phyloP scores from a whole-genome alignment of 2,329 filamentous ascomycete species.

The Septoria linicola region DNA sequence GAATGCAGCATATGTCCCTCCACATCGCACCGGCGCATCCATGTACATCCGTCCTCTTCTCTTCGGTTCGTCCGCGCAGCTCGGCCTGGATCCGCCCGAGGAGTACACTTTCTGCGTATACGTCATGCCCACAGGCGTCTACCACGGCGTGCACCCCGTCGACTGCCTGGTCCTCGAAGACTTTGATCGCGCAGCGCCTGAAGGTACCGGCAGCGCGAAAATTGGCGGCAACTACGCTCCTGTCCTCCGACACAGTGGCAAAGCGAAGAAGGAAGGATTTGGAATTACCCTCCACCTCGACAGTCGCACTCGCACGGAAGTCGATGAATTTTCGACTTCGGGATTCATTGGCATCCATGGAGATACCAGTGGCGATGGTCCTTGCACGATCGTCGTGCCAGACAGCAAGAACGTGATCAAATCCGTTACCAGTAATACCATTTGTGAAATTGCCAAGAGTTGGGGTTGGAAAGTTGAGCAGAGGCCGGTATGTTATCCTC shows the following conservation, averaged over 20 bases:
- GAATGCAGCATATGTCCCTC: slow-evolving; percentile 89
- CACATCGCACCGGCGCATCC: slow-evolving; percentile 81
- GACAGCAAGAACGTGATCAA: slow-evolving; percentile 85
- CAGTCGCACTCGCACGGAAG: slow-evolving; percentile 75
- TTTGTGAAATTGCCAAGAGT: slow-evolving; percentile 70
- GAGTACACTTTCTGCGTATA: slow-evolving; percentile 91
- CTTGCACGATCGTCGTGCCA: slow-evolving; percentile 75
- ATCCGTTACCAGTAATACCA: slow-evolving; percentile 77
- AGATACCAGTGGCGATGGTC: no score
- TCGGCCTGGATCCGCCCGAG: slow-evolving; percentile 82
- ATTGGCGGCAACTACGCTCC: slow-evolving; percentile 95
- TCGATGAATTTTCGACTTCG: slow-evolving; percentile 95
- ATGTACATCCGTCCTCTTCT: slow-evolving; percentile 91
- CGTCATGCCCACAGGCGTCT: slow-evolving; percentile 88
- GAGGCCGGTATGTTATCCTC: slow-evolving; percentile 56
- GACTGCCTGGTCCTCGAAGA: slow-evolving; percentile 84
- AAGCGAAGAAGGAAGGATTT: slow-evolving; percentile 72
- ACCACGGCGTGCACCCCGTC: slow-evolving; percentile 88
- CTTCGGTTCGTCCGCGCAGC: slow-evolving; percentile 82
- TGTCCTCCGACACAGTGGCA: slow-evolving; percentile 82
- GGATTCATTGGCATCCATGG: slow-evolving; percentile 82
- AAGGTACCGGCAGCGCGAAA: slow-evolving; percentile 88
- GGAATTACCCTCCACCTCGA: slow-evolving; percentile 96
- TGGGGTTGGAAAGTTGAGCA: slow-evolving; percentile 85
- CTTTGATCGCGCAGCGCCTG: slow-evolving; percentile 89